A percentile compares a stretch with the other conserved stretches of the same genome.
These are phyloP conservation scores for Alternaria sp. DNA, from an alignment of 2,329 filamentous ascomycete genomes.

Conservation along the genomic window DNA sequence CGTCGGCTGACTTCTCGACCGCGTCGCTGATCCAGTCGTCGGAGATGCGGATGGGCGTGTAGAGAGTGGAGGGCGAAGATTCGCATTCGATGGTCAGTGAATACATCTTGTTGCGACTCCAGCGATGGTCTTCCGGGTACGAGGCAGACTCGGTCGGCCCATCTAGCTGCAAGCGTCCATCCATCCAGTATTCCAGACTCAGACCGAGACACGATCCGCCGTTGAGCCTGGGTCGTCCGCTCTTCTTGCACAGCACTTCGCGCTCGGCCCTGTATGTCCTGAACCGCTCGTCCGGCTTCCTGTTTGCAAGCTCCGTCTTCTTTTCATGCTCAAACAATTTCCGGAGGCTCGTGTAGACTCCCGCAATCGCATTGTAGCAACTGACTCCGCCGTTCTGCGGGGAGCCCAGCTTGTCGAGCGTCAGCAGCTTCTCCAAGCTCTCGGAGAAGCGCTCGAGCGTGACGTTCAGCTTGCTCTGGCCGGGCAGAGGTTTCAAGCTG, in stretches of 20 bases:
- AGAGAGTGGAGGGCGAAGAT: slow-evolving; percentile 53
- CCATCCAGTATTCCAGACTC: slow-evolving; percentile 79
- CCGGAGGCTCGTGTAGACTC: slow-evolving; percentile 72
- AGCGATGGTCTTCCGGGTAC: slow-evolving; percentile 44
- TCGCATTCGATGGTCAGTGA: slow-evolving; percentile 72
- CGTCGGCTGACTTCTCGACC: slow-evolving; percentile 62
- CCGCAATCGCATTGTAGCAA: slow-evolving; percentile 77
- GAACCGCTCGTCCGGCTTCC: slow-evolving; percentile 47
- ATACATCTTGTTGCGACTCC: slow-evolving; percentile 62
- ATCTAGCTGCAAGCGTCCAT: slow-evolving; percentile 56
- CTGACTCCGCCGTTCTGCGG: slow-evolving; percentile 65
- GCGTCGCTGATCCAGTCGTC: slow-evolving; percentile 74
- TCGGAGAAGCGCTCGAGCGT: slow-evolving; percentile 72
- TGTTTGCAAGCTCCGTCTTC: slow-evolving; percentile 46
- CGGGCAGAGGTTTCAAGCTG: slow-evolving; percentile 66
- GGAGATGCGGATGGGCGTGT: slow-evolving; percentile 71
- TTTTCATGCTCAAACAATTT: slow-evolving; percentile 76
- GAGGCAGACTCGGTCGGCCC: slow-evolving; percentile 28
- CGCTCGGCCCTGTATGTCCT: slow-evolving; percentile 58
- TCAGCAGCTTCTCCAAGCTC: slow-evolving; percentile 73
- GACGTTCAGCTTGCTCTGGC: slow-evolving; percentile 71
- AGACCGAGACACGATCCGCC: slow-evolving; percentile 70
- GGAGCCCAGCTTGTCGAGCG: slow-evolving; percentile 73
- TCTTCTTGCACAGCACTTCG: slow-evolving; percentile 71
- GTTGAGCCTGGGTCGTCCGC: slow-evolving; percentile 76